Percentiles rank a stretch among this genome's conserved stretches.
These are phyloP conservation scores for Diaporthe destruens DNA, from an alignment of 2,329 filamentous ascomycete species.

Conservation along the genomic window DNA sequence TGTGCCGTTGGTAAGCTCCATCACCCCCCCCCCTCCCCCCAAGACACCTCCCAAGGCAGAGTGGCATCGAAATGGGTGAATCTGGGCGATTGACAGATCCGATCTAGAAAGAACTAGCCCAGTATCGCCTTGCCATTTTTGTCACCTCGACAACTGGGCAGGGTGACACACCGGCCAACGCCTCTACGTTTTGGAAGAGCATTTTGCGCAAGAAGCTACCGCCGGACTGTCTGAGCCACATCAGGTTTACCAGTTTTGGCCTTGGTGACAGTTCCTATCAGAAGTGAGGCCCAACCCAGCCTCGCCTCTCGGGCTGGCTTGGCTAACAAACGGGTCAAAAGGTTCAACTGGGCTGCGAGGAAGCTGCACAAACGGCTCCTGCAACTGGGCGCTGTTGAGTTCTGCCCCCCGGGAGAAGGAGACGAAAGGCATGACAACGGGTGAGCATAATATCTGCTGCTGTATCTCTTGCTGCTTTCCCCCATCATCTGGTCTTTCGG, in stretches of 20 bases:
- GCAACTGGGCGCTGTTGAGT: conserved; percentile 83
- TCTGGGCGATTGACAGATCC: background rate
- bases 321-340: conserved; percentile 57
- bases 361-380: conserved; percentile 87
- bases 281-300: conserved; percentile 68
- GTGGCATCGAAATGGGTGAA: too few species aligned
- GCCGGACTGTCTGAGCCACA: conserved; percentile 73
- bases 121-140: conserved; percentile 76
- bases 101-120: conserved; percentile 62
- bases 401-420: conserved; percentile 85
- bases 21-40: background rate
- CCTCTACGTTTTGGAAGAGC: conserved; percentile 84
- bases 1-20: conserved; percentile 76
- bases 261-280: conserved; percentile 95
- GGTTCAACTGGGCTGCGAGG: conserved; percentile 92
- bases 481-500: background rate
- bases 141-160: conserved; percentile 94
- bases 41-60: background rate
- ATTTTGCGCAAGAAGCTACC: conserved; percentile 84
- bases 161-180: conserved; percentile 90
- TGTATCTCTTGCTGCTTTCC: background rate
- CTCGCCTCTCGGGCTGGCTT: background rate
- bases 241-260: conserved; percentile 88
- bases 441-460: conserved; percentile 60
- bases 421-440: conserved; percentile 96